Evolutionary conservation across 2,329 filamentous ascomycete genomes (phyloP).

Genomic region (Mycosphaerelloides madeirae): DNA sequence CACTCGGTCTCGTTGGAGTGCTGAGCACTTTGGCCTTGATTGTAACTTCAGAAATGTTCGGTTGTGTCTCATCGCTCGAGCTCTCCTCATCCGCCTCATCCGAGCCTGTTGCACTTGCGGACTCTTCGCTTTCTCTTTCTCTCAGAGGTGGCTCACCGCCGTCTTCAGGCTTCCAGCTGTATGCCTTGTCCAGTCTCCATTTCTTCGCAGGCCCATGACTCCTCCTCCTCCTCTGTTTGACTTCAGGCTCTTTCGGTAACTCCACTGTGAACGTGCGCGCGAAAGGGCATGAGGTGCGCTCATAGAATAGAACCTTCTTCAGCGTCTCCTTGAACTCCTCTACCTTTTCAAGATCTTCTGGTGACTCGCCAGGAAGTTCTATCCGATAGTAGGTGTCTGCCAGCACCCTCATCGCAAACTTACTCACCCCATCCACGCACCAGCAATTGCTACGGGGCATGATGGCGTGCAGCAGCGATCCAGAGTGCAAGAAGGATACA

Average conservation of each 20-base stretch:
- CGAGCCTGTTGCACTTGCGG: slow-evolving; percentile 17
- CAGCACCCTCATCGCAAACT: slow-evolving; percentile 81
- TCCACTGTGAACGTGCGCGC: slow-evolving; percentile 69
- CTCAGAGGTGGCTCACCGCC: slow-evolving; percentile 21
- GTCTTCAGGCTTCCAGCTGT: slow-evolving; percentile 44
- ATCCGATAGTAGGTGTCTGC: slow-evolving; percentile 86
- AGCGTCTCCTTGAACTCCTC: slow-evolving; percentile 65
- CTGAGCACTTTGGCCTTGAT: slow-evolving; percentile 14
- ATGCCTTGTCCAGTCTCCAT: slow-evolving; percentile 44
- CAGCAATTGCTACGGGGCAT: slow-evolving; percentile 87
- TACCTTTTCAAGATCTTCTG: slow-evolving; percentile 60
- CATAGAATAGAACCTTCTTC: slow-evolving; percentile 71
- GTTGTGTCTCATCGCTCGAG: slow-evolving; percentile 13
- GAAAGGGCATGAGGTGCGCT: slow-evolving; percentile 85
- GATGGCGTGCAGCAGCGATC: slow-evolving; percentile 77
- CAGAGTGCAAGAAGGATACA: slow-evolving; percentile 83
- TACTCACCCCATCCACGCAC: slow-evolving; percentile 80
- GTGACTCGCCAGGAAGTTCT: slow-evolving; percentile 65
- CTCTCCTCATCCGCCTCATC: slow-evolving; percentile 21
- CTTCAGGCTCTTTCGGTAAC: slow-evolving; percentile 62
- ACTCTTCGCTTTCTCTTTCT: slow-evolving; percentile 13
- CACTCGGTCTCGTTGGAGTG: slow-evolving; percentile 18
- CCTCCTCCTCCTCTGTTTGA: slow-evolving; percentile 58
- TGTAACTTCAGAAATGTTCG: slow-evolving; percentile 8
- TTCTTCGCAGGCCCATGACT: slow-evolving; percentile 53